Conservation (phyloP, 2,329 filamentous ascomycete species). For the Leptosphaerulina australis region DNA sequence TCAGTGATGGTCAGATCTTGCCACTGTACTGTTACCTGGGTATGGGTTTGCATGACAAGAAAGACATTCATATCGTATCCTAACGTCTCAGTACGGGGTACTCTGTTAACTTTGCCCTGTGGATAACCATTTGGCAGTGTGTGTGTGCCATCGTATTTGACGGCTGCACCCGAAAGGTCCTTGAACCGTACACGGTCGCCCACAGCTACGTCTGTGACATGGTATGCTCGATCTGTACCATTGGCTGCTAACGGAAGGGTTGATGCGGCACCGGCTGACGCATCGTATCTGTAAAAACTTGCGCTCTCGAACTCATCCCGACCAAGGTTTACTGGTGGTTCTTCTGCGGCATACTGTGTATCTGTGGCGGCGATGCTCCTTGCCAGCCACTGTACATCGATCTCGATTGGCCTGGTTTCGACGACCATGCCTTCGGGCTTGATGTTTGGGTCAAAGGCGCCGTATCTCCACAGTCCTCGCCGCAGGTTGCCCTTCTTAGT, state of each 20-base stretch:
- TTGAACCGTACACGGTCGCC: constrained; percentile 62
- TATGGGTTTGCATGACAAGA: constrained; percentile 56
- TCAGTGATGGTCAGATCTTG: constrained; percentile 61
- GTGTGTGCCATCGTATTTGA: constrained; percentile 57
- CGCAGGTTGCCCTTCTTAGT: constrained; percentile 60
- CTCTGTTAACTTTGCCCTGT: constrained; percentile 52
- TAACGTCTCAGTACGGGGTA: constrained; percentile 55
- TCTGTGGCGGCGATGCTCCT: constrained; percentile 47
- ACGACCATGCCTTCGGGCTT: constrained; percentile 60
- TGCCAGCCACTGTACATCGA: constrained; percentile 61
- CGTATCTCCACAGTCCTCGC: constrained; percentile 60
- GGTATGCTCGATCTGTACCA: constrained; percentile 37
- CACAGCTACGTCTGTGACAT: constrained; percentile 49
- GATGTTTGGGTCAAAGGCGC: constrained; percentile 58
- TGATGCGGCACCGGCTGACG: constrained; percentile 27
- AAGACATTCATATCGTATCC: constrained; percentile 66
- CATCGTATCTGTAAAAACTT: constrained; percentile 54
- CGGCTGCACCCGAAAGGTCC: constrained; percentile 56
- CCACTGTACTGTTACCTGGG: constrained; percentile 63
- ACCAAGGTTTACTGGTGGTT: constrained; percentile 41
- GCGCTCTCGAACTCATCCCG: constrained; percentile 52
- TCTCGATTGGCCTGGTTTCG: constrained; percentile 52
- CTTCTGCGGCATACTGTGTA: constrained; percentile 29
- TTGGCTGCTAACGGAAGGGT: constrained; percentile 34
- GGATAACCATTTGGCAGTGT: constrained; percentile 35